A percentile compares a stretch with the other conserved stretches of the same genome.
phyloP scores from a whole-genome alignment of 257 asterid genomes.

The Leptodermis oblonga region DNA sequence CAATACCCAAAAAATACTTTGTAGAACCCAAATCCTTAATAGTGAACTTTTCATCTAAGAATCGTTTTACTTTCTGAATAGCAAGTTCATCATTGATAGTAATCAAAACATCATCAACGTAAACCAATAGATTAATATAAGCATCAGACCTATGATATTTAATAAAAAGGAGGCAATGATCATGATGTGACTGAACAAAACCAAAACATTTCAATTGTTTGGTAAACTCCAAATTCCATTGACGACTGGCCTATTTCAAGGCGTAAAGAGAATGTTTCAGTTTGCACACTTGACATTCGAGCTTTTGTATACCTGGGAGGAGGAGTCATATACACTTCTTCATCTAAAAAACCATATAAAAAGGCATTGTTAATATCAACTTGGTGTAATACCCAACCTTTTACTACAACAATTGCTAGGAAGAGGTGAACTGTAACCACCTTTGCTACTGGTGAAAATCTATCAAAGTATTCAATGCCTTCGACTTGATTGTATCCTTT shows the following conservation, averaged over 20 bases:
- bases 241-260: not conserved
- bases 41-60: no score
- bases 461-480: not conserved
- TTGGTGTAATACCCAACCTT: not conserved
- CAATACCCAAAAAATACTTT: not conserved
- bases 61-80: no score
- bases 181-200: not conserved
- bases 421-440: not conserved
- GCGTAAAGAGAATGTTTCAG: not conserved
- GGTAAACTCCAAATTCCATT: not conserved
- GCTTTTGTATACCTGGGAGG: not conserved
- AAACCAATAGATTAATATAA: not conserved
- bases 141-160: no score
- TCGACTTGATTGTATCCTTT: not conserved
- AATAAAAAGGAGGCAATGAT: not conserved
- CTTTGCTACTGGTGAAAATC: not conserved
- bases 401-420: not conserved
- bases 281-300: not conserved
- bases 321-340: not conserved
- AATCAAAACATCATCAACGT: not conserved
- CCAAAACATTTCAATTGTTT: not conserved
- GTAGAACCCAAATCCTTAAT: not conserved
- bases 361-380: not conserved
- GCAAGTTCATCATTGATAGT: no score
- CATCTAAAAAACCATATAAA: not conserved